A percentile compares a stretch with the other conserved stretches of the same genome.
Conservation (phyloP, 805 yeast species). For the Spathaspora hagerdaliae region DNA sequence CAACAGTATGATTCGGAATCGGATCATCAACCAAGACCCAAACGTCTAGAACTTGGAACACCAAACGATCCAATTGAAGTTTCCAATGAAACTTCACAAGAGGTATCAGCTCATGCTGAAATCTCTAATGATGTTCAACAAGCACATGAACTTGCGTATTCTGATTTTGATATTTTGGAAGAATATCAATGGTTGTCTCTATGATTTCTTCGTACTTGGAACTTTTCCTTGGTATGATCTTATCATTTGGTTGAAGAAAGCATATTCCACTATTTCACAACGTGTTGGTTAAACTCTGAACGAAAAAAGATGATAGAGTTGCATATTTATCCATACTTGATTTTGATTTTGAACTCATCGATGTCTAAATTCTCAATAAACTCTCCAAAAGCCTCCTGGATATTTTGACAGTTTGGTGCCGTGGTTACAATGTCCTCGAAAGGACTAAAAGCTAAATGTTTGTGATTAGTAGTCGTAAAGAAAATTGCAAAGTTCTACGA, state of each 20-base stretch:
- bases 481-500: background rate
- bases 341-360: background rate
- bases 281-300: background rate
- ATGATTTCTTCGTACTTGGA: background rate
- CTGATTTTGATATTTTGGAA: too few relatives aligned
- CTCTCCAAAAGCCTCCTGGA: background rate
- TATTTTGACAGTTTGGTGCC: background rate
- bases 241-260: too few relatives aligned
- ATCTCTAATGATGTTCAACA: too few relatives aligned
- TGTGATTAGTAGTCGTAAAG: background rate
- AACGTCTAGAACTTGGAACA: too few relatives aligned
- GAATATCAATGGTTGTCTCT: background rate
- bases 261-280: background rate
- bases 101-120: too few relatives aligned
- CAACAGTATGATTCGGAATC: too few relatives aligned
- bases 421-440: background rate
- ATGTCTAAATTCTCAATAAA: background rate
- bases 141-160: too few relatives aligned
- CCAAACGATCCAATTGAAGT: too few relatives aligned
- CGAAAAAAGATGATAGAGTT: background rate
- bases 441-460: background rate
- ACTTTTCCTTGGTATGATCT: background rate
- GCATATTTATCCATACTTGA: too few relatives aligned
- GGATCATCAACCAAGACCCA: too few relatives aligned
- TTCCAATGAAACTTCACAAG: too few relatives aligned